Evolutionary conservation across 805 yeast species (phyloP), one percentile per base, ranked within the genome.

Genomic region (Debaryomyces hansenii): DNA sequence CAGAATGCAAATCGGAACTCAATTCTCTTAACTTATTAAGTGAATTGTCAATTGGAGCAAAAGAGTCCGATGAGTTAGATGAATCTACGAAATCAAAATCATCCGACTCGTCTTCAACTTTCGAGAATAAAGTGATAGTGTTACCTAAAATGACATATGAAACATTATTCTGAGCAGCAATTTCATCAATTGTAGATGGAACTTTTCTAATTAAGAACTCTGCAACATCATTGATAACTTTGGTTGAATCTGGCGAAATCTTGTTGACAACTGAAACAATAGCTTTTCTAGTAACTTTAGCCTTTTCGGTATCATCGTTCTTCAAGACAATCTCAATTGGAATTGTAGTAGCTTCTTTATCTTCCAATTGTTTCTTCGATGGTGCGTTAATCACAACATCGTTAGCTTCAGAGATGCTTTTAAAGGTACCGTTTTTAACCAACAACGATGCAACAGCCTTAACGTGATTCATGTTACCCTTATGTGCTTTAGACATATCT

Each of bases 401-500:
- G 50, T 69, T 57, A 14, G 62, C 69, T 2, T 58, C 51, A 20
- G 72, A 70, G 50, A 81, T 64, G n/a, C 53, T 47, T 37, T 67
- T 56, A 53, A 85, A 76, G 32, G 70, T 62, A 28, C 79, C 77
- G 47, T 80, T 70, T 50, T 78, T 72, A 45, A 69, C 63, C 54
- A 94, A 84, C 63, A 75, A 87, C 10, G 85, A 75, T 37, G 90
- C 85, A 47, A 94, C 74, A 35, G 83, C 78, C 50, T 81, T 80
- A 8, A 96, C 97, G 58, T 94, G 98, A 14, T 71, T 63, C 44
- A 80, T 60, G 60, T 88, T 81, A 53, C 87, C 88, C 58, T 90
- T 87, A 64, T 94, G 97, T 27, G 98, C 96, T 66, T 80, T 85
- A 9, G 95, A 83, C 64, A 94, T 84, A 58, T 90, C 96, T 59